Percentiles rank a stretch among this genome's conserved stretches.
These are phyloP conservation scores for Collybia sp. DNA, from an alignment of 768 basidiomycete genomes.

Conservation along the genomic window DNA sequence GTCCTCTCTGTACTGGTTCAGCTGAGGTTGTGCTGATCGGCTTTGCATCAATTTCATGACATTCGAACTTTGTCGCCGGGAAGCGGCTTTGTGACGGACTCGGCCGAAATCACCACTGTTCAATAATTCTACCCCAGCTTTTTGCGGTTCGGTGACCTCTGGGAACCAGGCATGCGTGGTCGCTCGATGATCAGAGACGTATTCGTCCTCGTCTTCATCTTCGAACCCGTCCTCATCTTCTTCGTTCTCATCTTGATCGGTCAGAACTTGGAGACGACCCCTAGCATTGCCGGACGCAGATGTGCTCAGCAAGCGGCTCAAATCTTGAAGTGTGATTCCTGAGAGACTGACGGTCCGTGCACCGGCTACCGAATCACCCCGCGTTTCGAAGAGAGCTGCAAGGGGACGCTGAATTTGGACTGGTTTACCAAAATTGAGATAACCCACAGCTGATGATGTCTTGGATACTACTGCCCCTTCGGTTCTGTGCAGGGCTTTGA, in stretches of 20 bases:
- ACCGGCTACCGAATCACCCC: conserved; percentile 16
- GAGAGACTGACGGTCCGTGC: conserved; percentile 16
- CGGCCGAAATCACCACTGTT: conserved; percentile 79
- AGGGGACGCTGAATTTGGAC: not conserved
- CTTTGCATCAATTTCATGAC: conserved; percentile 45
- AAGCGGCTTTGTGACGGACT: conserved; percentile 44
- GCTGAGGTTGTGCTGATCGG: conserved; percentile 29
- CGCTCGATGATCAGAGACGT: conserved; percentile 24
- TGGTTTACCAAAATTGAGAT: not conserved
- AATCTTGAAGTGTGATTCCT: conserved; percentile 24
- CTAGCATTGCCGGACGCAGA: not conserved
- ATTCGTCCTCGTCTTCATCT: conserved; percentile 32
- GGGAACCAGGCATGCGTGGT: conserved; percentile 20
- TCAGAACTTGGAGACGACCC: not conserved
- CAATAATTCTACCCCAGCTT: conserved; percentile 60
- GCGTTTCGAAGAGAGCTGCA: conserved; percentile 28
- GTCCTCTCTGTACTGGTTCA: conserved; percentile 43
- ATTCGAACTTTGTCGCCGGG: conserved; percentile 37
- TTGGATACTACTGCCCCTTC: conserved; percentile 12
- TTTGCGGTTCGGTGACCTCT: conserved; percentile 52
- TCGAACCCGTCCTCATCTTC: conserved; percentile 27
- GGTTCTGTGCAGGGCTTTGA: not conserved
- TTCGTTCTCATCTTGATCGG: conserved; percentile 9
- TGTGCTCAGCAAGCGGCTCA: conserved; percentile 21
- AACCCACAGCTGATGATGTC: conserved; percentile 22